Evolutionary conservation across 1,284 basidiomycete species (phyloP), one percentile per base, ranked within the genome.

Genomic region (Puccinia polysora): DNA sequence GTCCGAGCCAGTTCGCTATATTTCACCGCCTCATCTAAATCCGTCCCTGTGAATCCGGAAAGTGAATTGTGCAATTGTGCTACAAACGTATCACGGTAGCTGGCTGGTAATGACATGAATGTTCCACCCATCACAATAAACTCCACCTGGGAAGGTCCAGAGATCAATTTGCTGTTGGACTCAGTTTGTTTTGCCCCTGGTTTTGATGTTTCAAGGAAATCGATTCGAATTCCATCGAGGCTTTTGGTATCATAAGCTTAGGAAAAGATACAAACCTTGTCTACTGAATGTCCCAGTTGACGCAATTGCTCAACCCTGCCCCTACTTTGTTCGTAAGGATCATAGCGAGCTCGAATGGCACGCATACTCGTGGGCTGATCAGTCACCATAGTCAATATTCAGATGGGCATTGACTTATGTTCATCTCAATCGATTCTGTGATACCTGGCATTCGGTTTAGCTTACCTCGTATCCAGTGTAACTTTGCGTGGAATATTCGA

Each of bases 41-140:
- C 90, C 5, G 86, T 84, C 0, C 91, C 91, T 1, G 94, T 97
- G 79, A 90, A 94, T 0, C 96, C 96, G 20, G 91, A 94, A 6
- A 99, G 83, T 0, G 96, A 94, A 79, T 98, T 98, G 81, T 98
- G 96, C 63, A 99, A 84, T 75, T 97, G 94, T 0, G 95, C 94
- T 73, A 98, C 86, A 78, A 99, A 99, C 75, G 89, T 87, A 76
- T 87, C 88, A 71, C 95, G 86, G 79, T 99, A 98, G 53, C 92
- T 90, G 80, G 97, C 92, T 25, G 94, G 89, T 87, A 97, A 93
- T 77, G 91, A 96, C 94, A 99, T 97, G 81, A 99, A 98, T 3
- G 95, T 99, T 55, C 95, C 95, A 38, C 95, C 96, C 95, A 99
- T 99, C 77, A 98, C 85, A 75, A 98, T 98, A 79, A 97, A 97